These are phyloP conservation scores for Mycena indigotica DNA, from an alignment of 768 basidiomycete genomes.

Conservation along the genomic window DNA sequence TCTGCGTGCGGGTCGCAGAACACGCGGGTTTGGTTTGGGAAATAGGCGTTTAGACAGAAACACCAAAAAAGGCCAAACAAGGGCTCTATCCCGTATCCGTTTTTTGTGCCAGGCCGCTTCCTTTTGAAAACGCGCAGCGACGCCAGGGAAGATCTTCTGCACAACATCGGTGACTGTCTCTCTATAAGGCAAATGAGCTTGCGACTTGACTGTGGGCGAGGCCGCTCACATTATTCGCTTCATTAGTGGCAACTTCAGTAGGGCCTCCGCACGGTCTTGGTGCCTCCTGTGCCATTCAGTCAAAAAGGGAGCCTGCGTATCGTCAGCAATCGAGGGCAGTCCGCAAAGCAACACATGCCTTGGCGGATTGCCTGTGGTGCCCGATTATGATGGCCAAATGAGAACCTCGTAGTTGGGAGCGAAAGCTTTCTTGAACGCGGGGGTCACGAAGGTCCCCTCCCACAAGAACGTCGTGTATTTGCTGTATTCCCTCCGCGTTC, in stretches of 20 bases:
- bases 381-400: conserved; percentile 3
- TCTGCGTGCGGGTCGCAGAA: conserved; percentile 32
- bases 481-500: background rate
- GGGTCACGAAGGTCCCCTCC: background rate
- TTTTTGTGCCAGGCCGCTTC: conserved; percentile 19
- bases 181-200: background rate
- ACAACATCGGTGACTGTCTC: conserved; percentile 4
- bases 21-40: conserved; percentile 15
- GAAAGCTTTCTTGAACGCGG: background rate
- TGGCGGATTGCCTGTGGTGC: conserved; percentile 3
- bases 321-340: background rate
- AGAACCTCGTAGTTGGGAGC: background rate
- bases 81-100: conserved; percentile 19
- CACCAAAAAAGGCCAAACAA: conserved; percentile 32
- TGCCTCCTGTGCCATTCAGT: conserved; percentile 1
- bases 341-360: background rate
- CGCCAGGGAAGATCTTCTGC: conserved; percentile 22
- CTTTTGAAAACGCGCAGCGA: conserved; percentile 12
- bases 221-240: background rate
- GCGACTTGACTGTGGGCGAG: background rate
- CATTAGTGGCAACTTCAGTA: background rate
- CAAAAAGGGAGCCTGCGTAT: background rate
- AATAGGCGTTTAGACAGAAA: conserved; percentile 30
- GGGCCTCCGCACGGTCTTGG: background rate
- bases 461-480: background rate